Conservation (phyloP, 257 asterid genomes). For the Przewalskia tangutica region DNA sequence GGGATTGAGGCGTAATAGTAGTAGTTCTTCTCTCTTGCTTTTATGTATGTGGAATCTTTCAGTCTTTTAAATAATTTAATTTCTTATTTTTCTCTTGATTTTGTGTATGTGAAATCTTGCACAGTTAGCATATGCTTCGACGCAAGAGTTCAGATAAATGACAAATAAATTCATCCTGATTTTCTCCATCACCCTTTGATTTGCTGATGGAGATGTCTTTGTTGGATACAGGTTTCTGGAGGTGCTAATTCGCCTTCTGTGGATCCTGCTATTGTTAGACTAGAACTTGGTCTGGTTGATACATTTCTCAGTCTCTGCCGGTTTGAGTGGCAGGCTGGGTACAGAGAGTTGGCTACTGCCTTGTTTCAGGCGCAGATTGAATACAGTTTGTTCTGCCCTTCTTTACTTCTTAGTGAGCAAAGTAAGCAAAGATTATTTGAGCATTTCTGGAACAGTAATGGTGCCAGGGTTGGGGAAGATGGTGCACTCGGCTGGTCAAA, state of each 20-base stretch:
- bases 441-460: conserved; percentile 86
- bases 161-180: neutral
- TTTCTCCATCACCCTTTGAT: neutral
- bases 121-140: neutral
- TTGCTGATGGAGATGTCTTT: conserved; percentile 7
- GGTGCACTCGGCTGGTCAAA: conserved; percentile 93
- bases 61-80: neutral
- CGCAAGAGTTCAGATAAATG: neutral
- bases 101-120: neutral
- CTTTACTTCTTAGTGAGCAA: conserved; percentile 71
- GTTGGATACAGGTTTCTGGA: conserved; percentile 47
- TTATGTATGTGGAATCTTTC: neutral
- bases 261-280: conserved; percentile 43
- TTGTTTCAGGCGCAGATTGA: conserved; percentile 90
- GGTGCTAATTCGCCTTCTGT: conserved; percentile 26
- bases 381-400: conserved; percentile 72
- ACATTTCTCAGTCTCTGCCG: conserved; percentile 72
- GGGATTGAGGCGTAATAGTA: neutral
- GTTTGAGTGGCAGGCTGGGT: conserved; percentile 95
- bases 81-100: neutral
- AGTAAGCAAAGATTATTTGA: conserved; percentile 81
- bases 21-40: neutral
- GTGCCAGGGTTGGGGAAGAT: conserved; percentile 95
- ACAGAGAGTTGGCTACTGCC: conserved; percentile 92
- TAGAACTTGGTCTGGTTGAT: conserved; percentile 80